These are phyloP conservation scores for Tetrahymena thermophila DNA, from an alignment of 73 alveolate genomes.

Conservation along the genomic window DNA sequence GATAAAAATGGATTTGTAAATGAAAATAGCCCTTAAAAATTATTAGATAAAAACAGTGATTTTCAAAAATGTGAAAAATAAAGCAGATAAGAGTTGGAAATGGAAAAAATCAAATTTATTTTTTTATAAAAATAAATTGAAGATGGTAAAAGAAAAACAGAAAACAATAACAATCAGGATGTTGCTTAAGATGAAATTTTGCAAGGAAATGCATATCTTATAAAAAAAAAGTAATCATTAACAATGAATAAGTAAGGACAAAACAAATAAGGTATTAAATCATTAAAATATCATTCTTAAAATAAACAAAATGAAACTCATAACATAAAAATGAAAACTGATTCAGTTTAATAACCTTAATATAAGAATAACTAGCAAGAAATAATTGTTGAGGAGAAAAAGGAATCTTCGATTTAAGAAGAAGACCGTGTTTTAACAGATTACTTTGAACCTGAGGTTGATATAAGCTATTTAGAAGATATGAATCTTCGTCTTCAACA, in stretches of 20 bases:
- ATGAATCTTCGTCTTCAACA: background rate
- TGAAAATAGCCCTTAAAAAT: background rate
- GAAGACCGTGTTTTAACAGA: background rate
- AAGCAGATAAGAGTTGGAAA: background rate
- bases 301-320: background rate
- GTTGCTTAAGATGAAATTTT: background rate
- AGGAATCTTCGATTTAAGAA: background rate
- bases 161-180: background rate
- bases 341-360: no score
- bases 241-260: background rate
- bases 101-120: background rate
- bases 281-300: no score
- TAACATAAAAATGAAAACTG: no score
- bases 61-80: background rate
- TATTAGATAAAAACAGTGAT: background rate
- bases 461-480: background rate
- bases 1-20: background rate
- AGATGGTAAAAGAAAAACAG: background rate
- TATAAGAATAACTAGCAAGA: background rate
- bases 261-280: background rate
- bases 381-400: background rate
- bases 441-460: background rate
- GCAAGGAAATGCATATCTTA: background rate
- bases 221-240: background rate
- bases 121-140: background rate